A percentile compares a stretch with the other conserved stretches of the same genome.
Evolutionary conservation across 1,284 basidiomycete species (phyloP).

Genomic region (Gomphus bonarii): DNA sequence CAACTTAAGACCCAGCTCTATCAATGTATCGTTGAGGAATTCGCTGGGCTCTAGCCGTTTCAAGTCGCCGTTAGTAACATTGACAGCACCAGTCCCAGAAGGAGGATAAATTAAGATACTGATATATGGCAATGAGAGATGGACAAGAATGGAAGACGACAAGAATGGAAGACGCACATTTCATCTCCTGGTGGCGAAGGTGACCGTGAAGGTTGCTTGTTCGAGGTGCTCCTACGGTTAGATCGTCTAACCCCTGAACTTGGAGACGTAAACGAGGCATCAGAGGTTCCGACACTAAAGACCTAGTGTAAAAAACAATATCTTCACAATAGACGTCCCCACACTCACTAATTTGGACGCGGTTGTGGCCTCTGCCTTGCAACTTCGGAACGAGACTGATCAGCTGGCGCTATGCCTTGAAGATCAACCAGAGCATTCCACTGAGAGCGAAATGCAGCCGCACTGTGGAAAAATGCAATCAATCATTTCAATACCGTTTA

Average conservation of each 20-base stretch:
- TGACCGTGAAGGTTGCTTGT: conserved; percentile 12
- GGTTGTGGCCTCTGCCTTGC: conserved; percentile 1
- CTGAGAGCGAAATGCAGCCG: not conserved
- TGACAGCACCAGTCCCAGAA: conserved; percentile 59
- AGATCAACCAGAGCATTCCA: not conserved
- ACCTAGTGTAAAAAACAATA: not conserved
- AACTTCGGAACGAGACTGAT: not conserved
- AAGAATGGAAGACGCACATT: conserved; percentile 38
- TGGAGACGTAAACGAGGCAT: not conserved
- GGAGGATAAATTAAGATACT: conserved; percentile 69
- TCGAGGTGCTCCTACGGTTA: not conserved
- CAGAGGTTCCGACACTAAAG: not conserved
- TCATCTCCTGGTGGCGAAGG: conserved; percentile 44
- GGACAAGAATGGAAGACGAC: not conserved
- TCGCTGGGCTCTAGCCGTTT: conserved; percentile 65
- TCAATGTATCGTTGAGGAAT: conserved; percentile 91
- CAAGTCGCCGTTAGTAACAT: conserved; percentile 71
- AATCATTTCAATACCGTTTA: too few relatives aligned
- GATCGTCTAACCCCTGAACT: not conserved
- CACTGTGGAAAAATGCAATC: not conserved
- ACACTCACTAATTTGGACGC: conserved; percentile 12
- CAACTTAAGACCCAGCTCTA: conserved; percentile 91
- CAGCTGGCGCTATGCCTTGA: not conserved
- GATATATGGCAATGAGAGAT: conserved; percentile 8
- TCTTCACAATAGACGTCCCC: not conserved